Evolutionary conservation across 345 rosid species (phyloP), one percentile per base, ranked within the genome.

Genomic region (Brassica cretica): DNA sequence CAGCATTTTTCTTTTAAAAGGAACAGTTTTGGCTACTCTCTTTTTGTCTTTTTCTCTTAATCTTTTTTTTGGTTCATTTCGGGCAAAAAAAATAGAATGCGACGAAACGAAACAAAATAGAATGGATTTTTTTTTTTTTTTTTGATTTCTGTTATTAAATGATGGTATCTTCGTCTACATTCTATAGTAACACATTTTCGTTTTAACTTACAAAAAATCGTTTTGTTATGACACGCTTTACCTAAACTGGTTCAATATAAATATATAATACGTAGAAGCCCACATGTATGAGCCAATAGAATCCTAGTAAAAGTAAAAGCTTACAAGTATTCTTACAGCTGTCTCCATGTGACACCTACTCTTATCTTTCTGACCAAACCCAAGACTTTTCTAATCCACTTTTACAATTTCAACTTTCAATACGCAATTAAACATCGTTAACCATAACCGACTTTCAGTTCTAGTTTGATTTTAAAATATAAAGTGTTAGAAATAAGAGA

Each of bases 321-420:
- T 61, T 61, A n/a, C 7, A 24, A 64, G 27, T 39, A 29, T 53
- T 37, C 25, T 51, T 27, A 77, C 72, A 78, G 72, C 76, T 78
- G 81, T 71, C 25, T 44, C 76, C 76, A 71, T 24, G 51, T 65
- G 35, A 65, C 61, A 71, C 66, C 76, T 39, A 72, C 41, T 63
- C 67, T 32, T 32, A 77, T 64, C 30, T 66, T 55, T 39, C 58
- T 66, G 1, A 78, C 76, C 81, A 71, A 71, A 71, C 72, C 66
- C 46, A 78, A 8, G 71, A 77, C 75, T 63, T 64, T 63, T 67
- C 33, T 51, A n/a, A 41, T 12, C 49, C 33, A 39, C 11, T 6
- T 10, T 37, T 58, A 1, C 16, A 59, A 5, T 44, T 61, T 32
- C 11, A 2, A 25, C 32, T 49, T 49, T 46, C 6, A 14, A 68